phyloP scores from a whole-genome alignment of 2,329 filamentous ascomycete genomes.

The Cadophora gregata region DNA sequence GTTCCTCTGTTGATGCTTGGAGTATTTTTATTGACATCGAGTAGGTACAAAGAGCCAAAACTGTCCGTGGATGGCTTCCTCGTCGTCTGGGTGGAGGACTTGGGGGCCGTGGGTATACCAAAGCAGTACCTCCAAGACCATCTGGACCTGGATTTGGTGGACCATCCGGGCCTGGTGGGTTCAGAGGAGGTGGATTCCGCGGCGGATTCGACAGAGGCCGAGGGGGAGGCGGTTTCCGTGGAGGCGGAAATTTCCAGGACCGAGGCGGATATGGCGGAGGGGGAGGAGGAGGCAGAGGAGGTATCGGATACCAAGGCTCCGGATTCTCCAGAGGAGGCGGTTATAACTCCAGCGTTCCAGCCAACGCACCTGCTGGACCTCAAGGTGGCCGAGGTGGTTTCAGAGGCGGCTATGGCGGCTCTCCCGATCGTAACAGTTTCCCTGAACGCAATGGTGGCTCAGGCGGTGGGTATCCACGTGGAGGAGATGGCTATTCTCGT shows the following conservation, averaged over 20 bases:
- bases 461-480: constrained; percentile 51
- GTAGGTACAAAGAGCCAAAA: constrained; percentile 83
- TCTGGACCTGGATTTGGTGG: constrained; percentile 66
- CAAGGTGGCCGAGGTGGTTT: constrained; percentile 59
- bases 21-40: background rate
- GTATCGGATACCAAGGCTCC: constrained; percentile 43
- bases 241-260: constrained; percentile 44
- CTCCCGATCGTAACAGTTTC: constrained; percentile 43
- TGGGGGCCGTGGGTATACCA: constrained; percentile 92
- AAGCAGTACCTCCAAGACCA: constrained; percentile 74
- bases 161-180: constrained; percentile 54
- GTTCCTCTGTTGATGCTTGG: background rate
- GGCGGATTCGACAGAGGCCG: constrained; percentile 49
- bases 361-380: constrained; percentile 67
- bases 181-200: constrained; percentile 51
- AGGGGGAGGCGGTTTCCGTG: constrained; percentile 56
- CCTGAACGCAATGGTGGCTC: constrained; percentile 44
- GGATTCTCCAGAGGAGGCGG: constrained; percentile 41
- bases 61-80: constrained; percentile 92
- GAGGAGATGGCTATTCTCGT: constrained; percentile 45
- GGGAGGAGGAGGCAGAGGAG: constrained; percentile 44
- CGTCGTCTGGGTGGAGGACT: constrained; percentile 90
- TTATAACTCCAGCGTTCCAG: constrained; percentile 51
- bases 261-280: constrained; percentile 42
- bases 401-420: constrained; percentile 42